Percentiles rank a stretch among this genome's conserved stretches.
Conservation (phyloP, 768 basidiomycete genomes). For the Panaeolus papilionaceus region DNA sequence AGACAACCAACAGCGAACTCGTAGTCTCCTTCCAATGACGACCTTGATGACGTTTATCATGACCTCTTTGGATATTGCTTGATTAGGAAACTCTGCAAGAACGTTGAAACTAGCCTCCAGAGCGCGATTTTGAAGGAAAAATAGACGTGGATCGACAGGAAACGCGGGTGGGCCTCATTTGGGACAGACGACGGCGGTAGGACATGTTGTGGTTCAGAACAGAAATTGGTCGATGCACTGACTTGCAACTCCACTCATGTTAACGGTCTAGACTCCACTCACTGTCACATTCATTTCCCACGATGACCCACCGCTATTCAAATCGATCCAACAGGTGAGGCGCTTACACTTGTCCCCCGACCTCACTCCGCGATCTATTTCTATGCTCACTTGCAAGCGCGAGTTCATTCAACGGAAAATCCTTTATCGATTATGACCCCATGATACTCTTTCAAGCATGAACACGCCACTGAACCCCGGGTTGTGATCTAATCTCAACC, state of each 20-base stretch:
- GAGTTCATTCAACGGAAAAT: conserved; percentile 1
- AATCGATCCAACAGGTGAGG: background rate
- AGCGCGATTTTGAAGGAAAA: conserved; percentile 2
- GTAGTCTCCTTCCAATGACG: background rate
- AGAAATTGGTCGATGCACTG: background rate
- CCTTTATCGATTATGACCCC: background rate
- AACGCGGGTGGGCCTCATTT: conserved; percentile 6
- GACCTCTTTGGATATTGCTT: background rate
- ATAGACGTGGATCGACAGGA: conserved; percentile 11
- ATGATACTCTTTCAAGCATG: background rate
- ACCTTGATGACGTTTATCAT: background rate
- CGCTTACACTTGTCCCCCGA: background rate
- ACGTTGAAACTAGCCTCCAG: background rate
- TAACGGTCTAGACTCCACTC: background rate
- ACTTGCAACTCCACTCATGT: conserved; percentile 6
- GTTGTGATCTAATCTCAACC: no score
- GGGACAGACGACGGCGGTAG: conserved; percentile 2
- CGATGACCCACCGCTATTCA: background rate
- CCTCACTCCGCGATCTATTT: background rate
- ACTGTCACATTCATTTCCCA: background rate
- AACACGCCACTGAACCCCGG: background rate
- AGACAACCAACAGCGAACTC: background rate
- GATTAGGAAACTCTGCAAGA: background rate
- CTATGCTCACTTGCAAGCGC: background rate
- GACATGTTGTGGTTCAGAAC: conserved; percentile 15